Conservation (phyloP, 192 early-diverging fungal species). For the Backusella morwellensis region DNA sequence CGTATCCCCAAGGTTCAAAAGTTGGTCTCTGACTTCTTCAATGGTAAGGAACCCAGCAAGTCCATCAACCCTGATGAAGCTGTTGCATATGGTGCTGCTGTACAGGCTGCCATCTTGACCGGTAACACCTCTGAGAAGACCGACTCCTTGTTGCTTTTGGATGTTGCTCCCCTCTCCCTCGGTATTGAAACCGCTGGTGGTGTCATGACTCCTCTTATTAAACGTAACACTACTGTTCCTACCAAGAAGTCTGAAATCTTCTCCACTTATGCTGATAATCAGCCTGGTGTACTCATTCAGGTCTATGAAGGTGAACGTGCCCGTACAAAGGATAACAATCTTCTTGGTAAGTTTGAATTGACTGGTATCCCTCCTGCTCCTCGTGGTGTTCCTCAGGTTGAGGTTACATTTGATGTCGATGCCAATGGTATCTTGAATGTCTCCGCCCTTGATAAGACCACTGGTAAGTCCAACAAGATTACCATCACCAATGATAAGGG, state of each 20-base stretch:
- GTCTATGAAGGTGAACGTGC: conserved; percentile 98
- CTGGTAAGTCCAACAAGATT: conserved; percentile 94
- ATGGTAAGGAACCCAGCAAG: conserved; percentile 96
- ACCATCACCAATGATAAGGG: conserved; percentile 99
- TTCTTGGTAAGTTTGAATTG: conserved; percentile 98
- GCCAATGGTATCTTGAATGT: conserved; percentile 99
- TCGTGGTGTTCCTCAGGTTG: conserved; percentile 96
- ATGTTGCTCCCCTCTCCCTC: conserved; percentile 95
- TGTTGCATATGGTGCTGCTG: conserved; percentile 94
- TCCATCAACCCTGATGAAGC: conserved; percentile 98
- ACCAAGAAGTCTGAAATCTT: conserved; percentile 99
- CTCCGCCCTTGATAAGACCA: conserved; percentile 92
- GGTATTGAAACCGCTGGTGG: conserved; percentile 98
- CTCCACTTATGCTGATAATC: conserved; percentile 98
- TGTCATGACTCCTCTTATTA: conserved; percentile 95
- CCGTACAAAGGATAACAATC: conserved; percentile 97
- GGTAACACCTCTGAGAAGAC: conserved; percentile 96
- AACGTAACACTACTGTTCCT: conserved; percentile 96
- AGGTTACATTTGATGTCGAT: conserved; percentile 97
- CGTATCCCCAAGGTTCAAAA: conserved; percentile 99
- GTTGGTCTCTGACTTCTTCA: conserved; percentile 96
- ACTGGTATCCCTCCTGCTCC: conserved; percentile 97
- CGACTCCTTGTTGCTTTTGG: conserved; percentile 88
- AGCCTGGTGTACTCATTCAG: conserved; percentile 95
- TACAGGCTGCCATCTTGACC: conserved; percentile 95